phyloP scores from a whole-genome alignment of 148 eudicot species.

The Silene conica region DNA sequence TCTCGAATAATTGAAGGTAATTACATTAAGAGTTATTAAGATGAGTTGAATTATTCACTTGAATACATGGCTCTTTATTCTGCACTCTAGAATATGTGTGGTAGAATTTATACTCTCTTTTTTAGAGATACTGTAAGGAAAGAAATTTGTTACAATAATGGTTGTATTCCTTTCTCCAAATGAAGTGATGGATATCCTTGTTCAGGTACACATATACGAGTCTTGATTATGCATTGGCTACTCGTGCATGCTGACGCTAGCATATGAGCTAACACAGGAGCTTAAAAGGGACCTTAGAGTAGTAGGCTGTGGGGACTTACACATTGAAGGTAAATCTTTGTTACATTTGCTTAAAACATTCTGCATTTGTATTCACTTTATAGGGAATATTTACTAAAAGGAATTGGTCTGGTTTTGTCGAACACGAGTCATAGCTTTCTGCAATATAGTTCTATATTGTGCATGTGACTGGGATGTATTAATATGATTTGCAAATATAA shows the following conservation, averaged over 20 bases:
- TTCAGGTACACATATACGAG: conserved; percentile 56
- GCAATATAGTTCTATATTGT: neutral
- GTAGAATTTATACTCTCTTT: too few species aligned
- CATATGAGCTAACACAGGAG: conserved; percentile 95
- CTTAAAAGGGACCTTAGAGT: conserved; percentile 86
- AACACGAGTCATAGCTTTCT: neutral
- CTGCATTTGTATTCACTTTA: neutral
- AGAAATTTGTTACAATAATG: too few species aligned
- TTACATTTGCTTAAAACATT: too few species aligned
- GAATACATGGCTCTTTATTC: too few species aligned
- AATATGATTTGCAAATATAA: too few species aligned
- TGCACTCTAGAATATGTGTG: too few species aligned
- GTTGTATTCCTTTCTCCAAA: too few species aligned
- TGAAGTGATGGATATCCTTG: conserved; percentile 97
- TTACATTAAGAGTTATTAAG: too few species aligned
- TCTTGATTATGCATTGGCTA: conserved; percentile 14
- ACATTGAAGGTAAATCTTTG: conserved; percentile 75
- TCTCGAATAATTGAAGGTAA: too few species aligned
- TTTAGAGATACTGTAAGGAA: too few species aligned
- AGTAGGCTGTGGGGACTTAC: conserved; percentile 98
- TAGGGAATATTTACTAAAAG: neutral
- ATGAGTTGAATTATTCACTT: too few species aligned
- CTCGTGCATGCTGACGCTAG: conserved; percentile 82
- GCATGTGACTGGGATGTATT: neutral
- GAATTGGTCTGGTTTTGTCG: conserved; percentile 2